Percentiles rank a stretch among this genome's conserved stretches.
These are phyloP conservation scores for Volvox reticuliferus DNA, from an alignment of 139 green algal species.

Conservation along the genomic window DNA sequence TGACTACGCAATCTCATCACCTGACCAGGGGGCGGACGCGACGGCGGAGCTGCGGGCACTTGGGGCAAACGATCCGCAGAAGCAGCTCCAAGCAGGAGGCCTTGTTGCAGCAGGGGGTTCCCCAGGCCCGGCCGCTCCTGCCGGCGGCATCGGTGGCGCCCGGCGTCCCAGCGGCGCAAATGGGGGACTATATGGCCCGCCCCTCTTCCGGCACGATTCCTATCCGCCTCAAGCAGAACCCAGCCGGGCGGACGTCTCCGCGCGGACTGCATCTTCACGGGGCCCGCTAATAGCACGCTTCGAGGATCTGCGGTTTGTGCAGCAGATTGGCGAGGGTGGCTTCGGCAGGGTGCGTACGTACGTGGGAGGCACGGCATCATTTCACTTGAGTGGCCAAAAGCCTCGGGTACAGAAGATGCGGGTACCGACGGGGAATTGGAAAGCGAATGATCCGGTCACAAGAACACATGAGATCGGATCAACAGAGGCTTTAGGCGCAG, in stretches of 20 bases:
- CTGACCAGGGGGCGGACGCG: constrained; percentile 12
- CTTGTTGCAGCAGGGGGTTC: background rate
- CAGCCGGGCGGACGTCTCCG: background rate
- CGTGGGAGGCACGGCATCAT: background rate
- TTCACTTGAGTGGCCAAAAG: too few relatives aligned
- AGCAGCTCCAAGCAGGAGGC: background rate
- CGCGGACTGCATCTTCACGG: background rate
- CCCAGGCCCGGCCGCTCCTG: background rate
- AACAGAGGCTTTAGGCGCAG: too few relatives aligned
- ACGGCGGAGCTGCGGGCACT: constrained; percentile 22
- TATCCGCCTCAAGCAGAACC: constrained; percentile 6
- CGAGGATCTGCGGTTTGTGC: constrained; percentile 63
- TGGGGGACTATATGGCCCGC: constrained; percentile 9
- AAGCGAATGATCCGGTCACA: too few relatives aligned
- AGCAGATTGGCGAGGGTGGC: constrained; percentile 73
- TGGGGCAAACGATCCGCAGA: background rate
- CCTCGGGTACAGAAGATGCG: too few relatives aligned
- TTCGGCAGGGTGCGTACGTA: constrained; percentile 68
- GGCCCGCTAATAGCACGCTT: constrained; percentile 28
- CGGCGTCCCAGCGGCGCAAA: constrained; percentile 4
- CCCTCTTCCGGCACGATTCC: constrained; percentile 25
- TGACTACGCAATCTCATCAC: constrained; percentile 6
- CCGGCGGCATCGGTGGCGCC: background rate
- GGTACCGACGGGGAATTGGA: too few relatives aligned
- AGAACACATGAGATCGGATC: too few relatives aligned